These are phyloP conservation scores for Antarctomyces pellizariae DNA, from an alignment of 495 filamentous ascomycete genomes.

Conservation along the genomic window DNA sequence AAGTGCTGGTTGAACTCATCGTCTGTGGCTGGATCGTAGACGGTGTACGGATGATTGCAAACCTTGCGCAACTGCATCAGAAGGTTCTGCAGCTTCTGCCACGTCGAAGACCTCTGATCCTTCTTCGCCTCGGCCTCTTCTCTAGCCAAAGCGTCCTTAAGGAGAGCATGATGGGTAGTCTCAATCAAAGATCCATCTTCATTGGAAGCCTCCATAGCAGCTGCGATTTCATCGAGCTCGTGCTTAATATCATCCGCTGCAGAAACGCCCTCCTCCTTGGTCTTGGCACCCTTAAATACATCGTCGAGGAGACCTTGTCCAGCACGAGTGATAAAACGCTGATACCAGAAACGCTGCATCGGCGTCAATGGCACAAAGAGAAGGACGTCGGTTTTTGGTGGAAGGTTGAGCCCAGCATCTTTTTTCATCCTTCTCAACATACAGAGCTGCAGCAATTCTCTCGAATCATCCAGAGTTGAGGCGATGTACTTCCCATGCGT, in stretches of 20 bases:
- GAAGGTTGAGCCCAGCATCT: conserved; percentile 31
- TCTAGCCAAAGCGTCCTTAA: conserved; percentile 6
- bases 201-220: too few relatives aligned
- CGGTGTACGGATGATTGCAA: conserved; percentile 38
- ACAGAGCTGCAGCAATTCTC: conserved; percentile 28
- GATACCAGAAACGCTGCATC: conserved; percentile 39
- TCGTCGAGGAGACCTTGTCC: conserved; percentile 29
- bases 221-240: conserved; percentile 1
- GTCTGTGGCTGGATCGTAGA: conserved; percentile 20
- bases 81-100: conserved; percentile 35
- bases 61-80: conserved; percentile 42
- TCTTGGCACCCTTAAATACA: conserved; percentile 23
- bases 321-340: conserved; percentile 30
- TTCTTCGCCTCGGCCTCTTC: conserved; percentile 17
- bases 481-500: conserved; percentile 29
- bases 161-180: conserved; percentile 2
- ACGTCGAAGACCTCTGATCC: conserved; percentile 16
- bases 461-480: conserved; percentile 26
- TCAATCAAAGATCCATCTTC: too few relatives aligned
- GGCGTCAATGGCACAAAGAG: conserved; percentile 37
- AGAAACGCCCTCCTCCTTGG: conserved; percentile 21
- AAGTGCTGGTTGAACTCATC: conserved; percentile 17
- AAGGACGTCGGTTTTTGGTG: conserved; percentile 32
- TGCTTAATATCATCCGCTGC: conserved; percentile 8
- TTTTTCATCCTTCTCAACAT: conserved; percentile 43